phyloP scores from a whole-genome alignment of 2,329 filamentous ascomycete genomes.

The Dothideomycetes sp. region DNA sequence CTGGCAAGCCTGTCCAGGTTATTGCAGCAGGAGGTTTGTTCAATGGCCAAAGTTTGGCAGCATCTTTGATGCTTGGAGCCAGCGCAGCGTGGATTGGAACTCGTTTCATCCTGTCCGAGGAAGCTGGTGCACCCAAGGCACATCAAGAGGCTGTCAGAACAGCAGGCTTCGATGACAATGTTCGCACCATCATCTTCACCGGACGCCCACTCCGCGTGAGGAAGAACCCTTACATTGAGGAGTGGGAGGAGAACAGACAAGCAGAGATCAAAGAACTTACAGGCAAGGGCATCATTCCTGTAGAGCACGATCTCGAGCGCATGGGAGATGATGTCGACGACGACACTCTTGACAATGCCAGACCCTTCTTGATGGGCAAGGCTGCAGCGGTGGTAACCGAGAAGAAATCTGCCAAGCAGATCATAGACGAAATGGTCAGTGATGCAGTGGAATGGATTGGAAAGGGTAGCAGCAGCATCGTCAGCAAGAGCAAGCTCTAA shows the following conservation, averaged over 20 bases:
- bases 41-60: conserved; percentile 83
- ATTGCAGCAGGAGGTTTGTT: conserved; percentile 89
- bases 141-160: conserved; percentile 95
- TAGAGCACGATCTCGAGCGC: conserved; percentile 88
- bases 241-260: conserved; percentile 91
- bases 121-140: conserved; percentile 84
- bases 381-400: conserved; percentile 89
- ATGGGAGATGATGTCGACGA: conserved; percentile 59
- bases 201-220: conserved; percentile 89
- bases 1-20: conserved; percentile 79
- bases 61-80: conserved; percentile 86
- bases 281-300: conserved; percentile 79
- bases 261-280: conserved; percentile 90
- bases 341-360: conserved; percentile 82
- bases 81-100: conserved; percentile 94
- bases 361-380: conserved; percentile 94
- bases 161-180: conserved; percentile 86
- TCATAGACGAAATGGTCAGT: conserved; percentile 86
- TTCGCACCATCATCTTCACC: conserved; percentile 97
- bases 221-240: conserved; percentile 84
- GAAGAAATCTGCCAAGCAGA: conserved; percentile 79
- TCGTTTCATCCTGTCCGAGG: conserved; percentile 84
- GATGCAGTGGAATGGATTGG: conserved; percentile 49
- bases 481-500: conserved; percentile 29
- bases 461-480: conserved; percentile 21